A percentile compares a stretch with the other conserved stretches of the same genome.
phyloP scores from a whole-genome alignment of 2,329 filamentous ascomycete species.

The Fonsecaea monophora region DNA sequence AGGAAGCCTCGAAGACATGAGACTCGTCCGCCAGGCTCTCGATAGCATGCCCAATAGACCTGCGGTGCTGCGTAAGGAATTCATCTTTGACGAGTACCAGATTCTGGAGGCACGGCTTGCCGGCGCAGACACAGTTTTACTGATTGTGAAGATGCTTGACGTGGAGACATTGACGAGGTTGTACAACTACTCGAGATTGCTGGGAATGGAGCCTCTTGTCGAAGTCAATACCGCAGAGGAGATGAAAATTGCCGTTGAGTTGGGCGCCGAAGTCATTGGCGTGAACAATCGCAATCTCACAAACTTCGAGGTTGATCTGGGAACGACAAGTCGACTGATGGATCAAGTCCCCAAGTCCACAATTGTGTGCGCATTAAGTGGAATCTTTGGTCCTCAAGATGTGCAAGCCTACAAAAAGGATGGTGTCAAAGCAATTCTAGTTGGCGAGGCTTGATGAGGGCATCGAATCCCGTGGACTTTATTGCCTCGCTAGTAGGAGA shows the following conservation, averaged over 20 bases:
- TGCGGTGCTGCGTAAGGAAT: constrained; percentile 92
- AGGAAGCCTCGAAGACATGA: constrained; percentile 91
- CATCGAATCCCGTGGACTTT: constrained; percentile 79
- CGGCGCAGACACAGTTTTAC: constrained; percentile 89
- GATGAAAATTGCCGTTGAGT: constrained; percentile 83
- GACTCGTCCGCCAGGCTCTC: constrained; percentile 85
- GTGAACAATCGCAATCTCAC: constrained; percentile 98
- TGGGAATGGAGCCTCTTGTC: constrained; percentile 97
- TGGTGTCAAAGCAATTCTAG: constrained; percentile 89
- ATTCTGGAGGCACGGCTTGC: constrained; percentile 92
- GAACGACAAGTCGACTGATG: constrained; percentile 87
- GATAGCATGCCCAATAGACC: constrained; percentile 90
- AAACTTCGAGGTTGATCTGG: constrained; percentile 94
- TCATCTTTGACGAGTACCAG: constrained; percentile 97
- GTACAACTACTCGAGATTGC: constrained; percentile 84
- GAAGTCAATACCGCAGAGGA: constrained; percentile 95
- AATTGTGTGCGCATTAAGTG: constrained; percentile 90
- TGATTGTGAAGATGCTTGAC: constrained; percentile 98
- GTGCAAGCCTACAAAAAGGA: constrained; percentile 86
- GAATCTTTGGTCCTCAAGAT: constrained; percentile 87
- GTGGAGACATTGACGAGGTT: constrained; percentile 73
- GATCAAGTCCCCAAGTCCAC: constrained; percentile 84
- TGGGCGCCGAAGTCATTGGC: constrained; percentile 90
- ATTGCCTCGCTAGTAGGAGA: constrained; percentile 81
- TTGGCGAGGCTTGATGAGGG: constrained; percentile 97